Base-by-base conservation (phyloP, 148 eudicot species). In the Amaranthus cruentus region DNA sequence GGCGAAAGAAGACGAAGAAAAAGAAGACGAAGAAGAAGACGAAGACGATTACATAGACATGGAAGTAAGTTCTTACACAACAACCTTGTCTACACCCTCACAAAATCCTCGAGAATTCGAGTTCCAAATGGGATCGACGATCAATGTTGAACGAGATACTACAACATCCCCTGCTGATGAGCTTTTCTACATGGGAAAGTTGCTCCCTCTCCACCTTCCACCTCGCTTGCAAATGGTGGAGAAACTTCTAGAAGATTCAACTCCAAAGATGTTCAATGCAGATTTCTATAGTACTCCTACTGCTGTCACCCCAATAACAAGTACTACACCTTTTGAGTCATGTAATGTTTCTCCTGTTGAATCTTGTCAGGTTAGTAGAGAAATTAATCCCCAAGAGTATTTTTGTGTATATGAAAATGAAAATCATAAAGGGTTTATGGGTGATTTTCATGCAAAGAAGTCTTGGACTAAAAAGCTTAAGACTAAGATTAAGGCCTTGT, bases 1-100 rank as follows among this genome's bases (percentile, higher is more conserved):
- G 50, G 92, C 86, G 28, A 91, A 88, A 47, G 96, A 90, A n/a
- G 87, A 90, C 81, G 88, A 88, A 70, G 90, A 90, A 28, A 28
- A 28, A 56, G 11, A 21, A 14, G 76, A 72, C 42, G 76, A 58
- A 9, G 71, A 80, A 43, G 83, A 84, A 43, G 83, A 79, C 47
- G 92, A 88, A 21, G 95, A 88, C 21, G 96, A 90, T 15, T 90
- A 90, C 81, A 90, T 90, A 70, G 90, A 90, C 76, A 88, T 90
- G 90, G 96, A 88, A 83, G 85, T 90, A 6, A 81, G 82, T 75
- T 70, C 90, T 75, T 56, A 52, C 80, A 57, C 72, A 81, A 12
- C 47, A 0, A 11, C 52, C 7, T 52, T 62, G 55, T 59, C 65
- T 5, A 6, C 74, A 56, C 14, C 84, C 62, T 57, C 47, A 72